Evolutionary conservation across 345 rosid genomes (phyloP), one percentile per base, ranked within the genome.

Genomic region (Anacardium occidentale): DNA sequence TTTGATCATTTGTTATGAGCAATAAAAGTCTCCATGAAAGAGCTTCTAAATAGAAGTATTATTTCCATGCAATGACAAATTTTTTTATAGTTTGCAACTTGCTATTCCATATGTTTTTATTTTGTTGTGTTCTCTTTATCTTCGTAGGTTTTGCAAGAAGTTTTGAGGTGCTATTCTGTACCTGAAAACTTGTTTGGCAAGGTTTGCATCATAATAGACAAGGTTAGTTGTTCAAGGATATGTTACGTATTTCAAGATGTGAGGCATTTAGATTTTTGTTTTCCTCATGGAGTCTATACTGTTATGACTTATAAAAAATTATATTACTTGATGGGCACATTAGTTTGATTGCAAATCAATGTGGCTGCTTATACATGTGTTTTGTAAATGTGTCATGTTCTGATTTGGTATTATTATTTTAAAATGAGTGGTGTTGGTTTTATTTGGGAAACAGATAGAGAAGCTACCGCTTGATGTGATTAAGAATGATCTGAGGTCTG

Each of bases 131-230:
- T 70, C 47, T 25, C 42, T 54, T 51, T 62, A 64, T 29, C 66
- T 68, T 73, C 67, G 58, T 83, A 94, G 98, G 91, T 94, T 76
- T 81, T 92, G 79, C 99, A 92, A 80, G 98, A 94, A 84, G 80
- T 92, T 52, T 77, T 94, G 75, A 84, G 77, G 57, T 83, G 86
- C 64, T 86, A 90, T 80, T 86, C 89, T 5, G 78, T 92, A 65
- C 90, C 96, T 0, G 98, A 92, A 66, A 71, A 74, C 76, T 74
- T 82, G 80, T 94, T 92, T 87, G 92, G 89, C 74, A 87, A 83
- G 80, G 96, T 90, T 69, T 90, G 98, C 77, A 68, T 94, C 66
- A 86, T 89, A 72, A 89, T 95, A 74, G 99, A 92, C 86, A 90
- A 95, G 99, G 98, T 95, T 72, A 73, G 90, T 79, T 56, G 59